A percentile compares a stretch with the other conserved stretches of the same genome.
Evolutionary conservation across 352 stramenopile species (phyloP).

Genomic region (Peronosclerospora sorghi): DNA sequence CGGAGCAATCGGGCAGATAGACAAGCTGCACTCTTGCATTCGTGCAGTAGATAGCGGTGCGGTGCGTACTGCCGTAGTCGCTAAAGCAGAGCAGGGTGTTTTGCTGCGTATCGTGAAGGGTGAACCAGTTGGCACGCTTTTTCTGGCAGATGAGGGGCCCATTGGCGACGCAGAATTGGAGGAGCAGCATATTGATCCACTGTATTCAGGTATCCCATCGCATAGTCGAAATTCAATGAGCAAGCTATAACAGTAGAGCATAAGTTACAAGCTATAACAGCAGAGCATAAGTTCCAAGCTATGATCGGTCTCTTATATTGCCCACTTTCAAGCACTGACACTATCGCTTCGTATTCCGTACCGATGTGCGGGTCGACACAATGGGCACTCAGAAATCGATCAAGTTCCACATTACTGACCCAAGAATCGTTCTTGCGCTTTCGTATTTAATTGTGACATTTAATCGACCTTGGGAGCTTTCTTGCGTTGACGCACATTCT

Average conservation of each 20-base stretch:
- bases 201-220: slow-evolving; percentile 57
- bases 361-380: too few relatives aligned
- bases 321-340: too few relatives aligned
- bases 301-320: too few relatives aligned
- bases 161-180: slow-evolving; percentile 34
- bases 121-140: slow-evolving; percentile 60
- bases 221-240: slow-evolving; percentile 17
- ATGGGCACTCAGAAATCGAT: too few relatives aligned
- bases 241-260: slow-evolving; percentile 39
- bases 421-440: too few relatives aligned
- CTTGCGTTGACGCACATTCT: slow-evolving; percentile 69
- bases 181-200: slow-evolving; percentile 47
- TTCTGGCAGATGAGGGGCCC: slow-evolving; percentile 28
- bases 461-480: slow-evolving; percentile 62
- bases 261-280: too few relatives aligned
- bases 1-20: slow-evolving; percentile 51
- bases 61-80: slow-evolving; percentile 48
- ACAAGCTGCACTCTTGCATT: slow-evolving; percentile 77
- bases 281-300: too few relatives aligned
- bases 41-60: slow-evolving; percentile 60
- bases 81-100: slow-evolving; percentile 48
- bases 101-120: slow-evolving; percentile 56
- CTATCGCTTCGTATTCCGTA: too few relatives aligned
- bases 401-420: too few relatives aligned
- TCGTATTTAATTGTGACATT: neutral